A percentile compares a stretch with the other conserved stretches of the same genome.
Evolutionary conservation across 208 protist species (phyloP).

Genomic region (Leishmania turanica): DNA sequence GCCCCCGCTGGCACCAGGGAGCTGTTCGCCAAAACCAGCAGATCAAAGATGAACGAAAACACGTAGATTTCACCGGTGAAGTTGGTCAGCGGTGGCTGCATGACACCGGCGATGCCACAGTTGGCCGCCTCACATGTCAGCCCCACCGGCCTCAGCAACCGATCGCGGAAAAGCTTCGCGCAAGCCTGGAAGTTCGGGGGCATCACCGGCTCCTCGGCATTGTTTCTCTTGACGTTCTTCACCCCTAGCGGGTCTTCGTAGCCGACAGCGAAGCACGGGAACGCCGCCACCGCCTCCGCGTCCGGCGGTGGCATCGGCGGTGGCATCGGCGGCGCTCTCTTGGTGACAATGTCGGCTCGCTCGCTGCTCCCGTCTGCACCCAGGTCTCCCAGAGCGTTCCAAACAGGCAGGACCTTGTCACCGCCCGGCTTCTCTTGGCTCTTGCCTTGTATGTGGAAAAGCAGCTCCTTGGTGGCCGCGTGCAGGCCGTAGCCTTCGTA

Average conservation of each 20-base stretch:
- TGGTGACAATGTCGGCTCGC: background rate
- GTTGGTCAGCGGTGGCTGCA: constrained; percentile 55
- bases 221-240: constrained; percentile 26
- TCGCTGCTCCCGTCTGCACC: background rate
- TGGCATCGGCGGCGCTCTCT: background rate
- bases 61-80: constrained; percentile 63
- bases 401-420: background rate
- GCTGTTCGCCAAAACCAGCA: constrained; percentile 21
- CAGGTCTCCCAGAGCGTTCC: background rate
- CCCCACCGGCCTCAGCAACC: constrained; percentile 38
- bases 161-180: constrained; percentile 35
- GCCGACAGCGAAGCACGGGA: constrained; percentile 35
- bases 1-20: constrained; percentile 6
- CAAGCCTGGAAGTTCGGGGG: constrained; percentile 43
- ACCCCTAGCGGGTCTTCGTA: constrained; percentile 27
- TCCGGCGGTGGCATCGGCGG: constrained; percentile 4
- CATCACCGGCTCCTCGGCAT: constrained; percentile 6
- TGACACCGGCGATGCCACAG: constrained; percentile 64
- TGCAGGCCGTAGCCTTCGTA: constrained; percentile 83
- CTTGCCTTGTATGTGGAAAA: constrained; percentile 35
- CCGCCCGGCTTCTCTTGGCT: background rate
- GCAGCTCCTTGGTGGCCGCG: constrained; percentile 46
- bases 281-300: constrained; percentile 15
- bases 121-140: constrained; percentile 13
- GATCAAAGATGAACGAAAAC: constrained; percentile 79